Evolutionary conservation across 179 eudicot genomes (phyloP).

Genomic region (Nepenthes alata): DNA sequence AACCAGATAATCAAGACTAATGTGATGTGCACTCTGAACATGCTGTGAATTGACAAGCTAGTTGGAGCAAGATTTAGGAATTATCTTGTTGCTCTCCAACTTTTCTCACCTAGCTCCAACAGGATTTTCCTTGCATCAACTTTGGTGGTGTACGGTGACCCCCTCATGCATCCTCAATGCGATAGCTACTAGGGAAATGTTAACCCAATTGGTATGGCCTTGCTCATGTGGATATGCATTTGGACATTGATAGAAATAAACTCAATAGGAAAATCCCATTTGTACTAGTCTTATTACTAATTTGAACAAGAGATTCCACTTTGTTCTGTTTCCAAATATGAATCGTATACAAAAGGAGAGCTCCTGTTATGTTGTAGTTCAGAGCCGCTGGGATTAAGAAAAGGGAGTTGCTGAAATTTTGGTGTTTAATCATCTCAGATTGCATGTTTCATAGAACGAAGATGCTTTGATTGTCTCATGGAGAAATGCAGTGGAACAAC

Average conservation of each 20-base stretch:
- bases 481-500: conserved; percentile 61
- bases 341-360: neutral
- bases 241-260: neutral
- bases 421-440: conserved; percentile 98
- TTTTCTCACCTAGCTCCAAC: conserved; percentile 3
- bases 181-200: conserved; percentile 99
- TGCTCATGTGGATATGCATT: neutral
- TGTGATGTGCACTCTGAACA: conserved; percentile 94
- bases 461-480: too few relatives aligned
- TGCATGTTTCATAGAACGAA: conserved; percentile 26
- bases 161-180: conserved; percentile 87
- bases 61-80: conserved; percentile 83
- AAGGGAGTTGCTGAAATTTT: conserved; percentile 95
- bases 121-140: conserved; percentile 97
- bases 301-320: neutral
- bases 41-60: conserved; percentile 98
- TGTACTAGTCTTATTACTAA: neutral
- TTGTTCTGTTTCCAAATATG: neutral
- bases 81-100: neutral
- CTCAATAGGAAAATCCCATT: neutral
- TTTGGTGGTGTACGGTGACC: conserved; percentile 99
- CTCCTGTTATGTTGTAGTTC: conserved; percentile 40
- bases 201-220: conserved; percentile 73
- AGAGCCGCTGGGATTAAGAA: conserved; percentile 97
- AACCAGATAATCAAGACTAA: conserved; percentile 93